Percentiles rank a stretch among this genome's conserved stretches.
Conservation (phyloP, 2,329 filamentous ascomycete species). For the Colletotrichum sp. region DNA sequence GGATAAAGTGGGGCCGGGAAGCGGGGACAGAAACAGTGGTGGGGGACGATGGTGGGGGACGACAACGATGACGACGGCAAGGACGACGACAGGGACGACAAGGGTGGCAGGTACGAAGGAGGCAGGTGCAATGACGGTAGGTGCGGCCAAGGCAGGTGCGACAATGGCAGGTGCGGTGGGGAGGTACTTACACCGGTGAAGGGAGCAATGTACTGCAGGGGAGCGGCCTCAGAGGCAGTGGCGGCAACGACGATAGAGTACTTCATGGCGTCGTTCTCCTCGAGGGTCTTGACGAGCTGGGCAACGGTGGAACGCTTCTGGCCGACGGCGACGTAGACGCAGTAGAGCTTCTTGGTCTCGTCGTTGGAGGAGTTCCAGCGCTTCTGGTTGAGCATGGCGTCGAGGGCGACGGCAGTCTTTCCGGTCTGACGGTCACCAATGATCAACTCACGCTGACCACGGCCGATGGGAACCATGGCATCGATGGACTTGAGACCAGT, state of each 20-base stretch:
- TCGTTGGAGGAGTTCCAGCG: slow-evolving; percentile 89
- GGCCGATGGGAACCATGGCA: slow-evolving; percentile 99
- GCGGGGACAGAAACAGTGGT: not conserved
- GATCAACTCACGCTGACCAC: slow-evolving; percentile 99
- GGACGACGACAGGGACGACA: not conserved
- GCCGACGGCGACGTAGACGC: slow-evolving; percentile 97
- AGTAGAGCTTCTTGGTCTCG: slow-evolving; percentile 99
- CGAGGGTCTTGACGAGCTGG: slow-evolving; percentile 98
- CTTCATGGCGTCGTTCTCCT: slow-evolving; percentile 99
- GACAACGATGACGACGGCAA: not conserved
- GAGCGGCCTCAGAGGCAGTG: slow-evolving; percentile 95
- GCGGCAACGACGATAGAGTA: slow-evolving; percentile 94
- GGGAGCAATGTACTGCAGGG: slow-evolving; percentile 91
- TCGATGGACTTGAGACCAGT: slow-evolving; percentile 99
- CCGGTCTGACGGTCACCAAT: slow-evolving; percentile 99
- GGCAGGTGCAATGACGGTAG: not conserved
- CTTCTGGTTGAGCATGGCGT: slow-evolving; percentile 99
- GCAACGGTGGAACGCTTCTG: slow-evolving; percentile 99
- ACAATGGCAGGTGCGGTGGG: not conserved
- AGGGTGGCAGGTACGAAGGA: not conserved
- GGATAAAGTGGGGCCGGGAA: not conserved
- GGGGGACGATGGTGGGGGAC: not conserved
- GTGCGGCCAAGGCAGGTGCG: not conserved
- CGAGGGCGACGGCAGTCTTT: slow-evolving; percentile 98
- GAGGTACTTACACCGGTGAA: slow-evolving; percentile 69